Evolutionary conservation across 2,329 filamentous ascomycete species (phyloP), one percentile per base, ranked within the genome.

Genomic region (Fusarium pseudoanthophilum): DNA sequence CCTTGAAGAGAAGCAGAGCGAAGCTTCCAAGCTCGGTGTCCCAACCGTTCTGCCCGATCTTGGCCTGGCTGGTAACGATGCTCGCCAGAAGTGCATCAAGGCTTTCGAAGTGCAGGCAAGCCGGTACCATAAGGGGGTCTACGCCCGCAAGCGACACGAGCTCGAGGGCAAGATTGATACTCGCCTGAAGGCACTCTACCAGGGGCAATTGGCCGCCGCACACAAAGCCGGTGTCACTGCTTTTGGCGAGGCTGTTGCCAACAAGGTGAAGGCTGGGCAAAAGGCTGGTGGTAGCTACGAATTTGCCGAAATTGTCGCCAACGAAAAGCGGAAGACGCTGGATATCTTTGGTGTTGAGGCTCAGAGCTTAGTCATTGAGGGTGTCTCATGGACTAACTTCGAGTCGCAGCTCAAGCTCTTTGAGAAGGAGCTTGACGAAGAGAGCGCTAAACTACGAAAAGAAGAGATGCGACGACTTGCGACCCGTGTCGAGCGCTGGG

Each of bases 401-500:
- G 91, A 92, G 79, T 88, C 95, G 53, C 93, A 97, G 81, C 87
- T 93, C 66, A 85, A 88, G 30, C 85, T 97, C 32, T 97, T 95
- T 77, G 92, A 93, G 80, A 95, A 97, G 81, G 96, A 99, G 66
- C 87, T 99, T 20, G 94, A 97, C 70, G 93, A 96, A 74, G 94
- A 97, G 60, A 97, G 95, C 75, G 88, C 89, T 45, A 91, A 93
- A 71, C 85, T 99, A 75, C 90, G 96, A 76, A 95, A 96, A 79
- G 96, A 99, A 75, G 96, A 99, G 84, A 97, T 99, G 94, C 91
- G 95, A 71, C 91, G 96, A 28, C 85, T 99, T 71, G 95, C 96
- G 4, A 96, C 92, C 37, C 90, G 96, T 26, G 93, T 98, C 30
- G 96, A 99, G 84, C 91, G 95, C 76, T 98, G 95, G 94, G 95